phyloP scores from a whole-genome alignment of 345 rosid species.

The Populus ilicifolia region DNA sequence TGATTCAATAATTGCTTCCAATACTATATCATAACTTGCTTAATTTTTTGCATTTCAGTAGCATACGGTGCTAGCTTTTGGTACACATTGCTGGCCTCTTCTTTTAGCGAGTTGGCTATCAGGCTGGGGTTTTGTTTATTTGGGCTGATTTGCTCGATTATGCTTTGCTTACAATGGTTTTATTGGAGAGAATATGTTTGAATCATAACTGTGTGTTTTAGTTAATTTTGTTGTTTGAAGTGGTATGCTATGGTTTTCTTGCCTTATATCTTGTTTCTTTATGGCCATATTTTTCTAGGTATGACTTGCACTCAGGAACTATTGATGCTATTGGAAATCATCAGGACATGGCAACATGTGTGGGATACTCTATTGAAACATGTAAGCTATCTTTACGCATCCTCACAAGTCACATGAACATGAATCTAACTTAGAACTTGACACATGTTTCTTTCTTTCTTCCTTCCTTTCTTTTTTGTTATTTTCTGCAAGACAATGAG shows the following conservation, averaged over 20 bases:
- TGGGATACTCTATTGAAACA: conserved; percentile 54
- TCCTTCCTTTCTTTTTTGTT: not conserved
- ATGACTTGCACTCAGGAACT: conserved; percentile 54
- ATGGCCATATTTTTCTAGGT: conserved; percentile 39
- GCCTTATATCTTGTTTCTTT: conserved; percentile 3
- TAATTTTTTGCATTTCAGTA: not conserved
- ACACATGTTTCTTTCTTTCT: not conserved
- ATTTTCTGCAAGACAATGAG: not conserved
- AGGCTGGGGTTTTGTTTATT: not conserved
- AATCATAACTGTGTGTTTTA: not conserved
- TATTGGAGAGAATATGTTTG: not conserved
- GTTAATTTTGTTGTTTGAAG: not conserved
- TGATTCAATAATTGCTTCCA: not conserved
- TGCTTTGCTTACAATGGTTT: not conserved
- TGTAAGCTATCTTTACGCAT: conserved; percentile 37
- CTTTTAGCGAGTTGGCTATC: not conserved
- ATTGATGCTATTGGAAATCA: conserved; percentile 54
- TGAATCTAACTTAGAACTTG: not conserved
- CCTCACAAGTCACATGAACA: not conserved
- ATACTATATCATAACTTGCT: not conserved
- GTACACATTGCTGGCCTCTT: not conserved
- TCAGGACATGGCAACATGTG: conserved; percentile 62
- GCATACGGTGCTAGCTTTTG: not conserved
- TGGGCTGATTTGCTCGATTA: not conserved
- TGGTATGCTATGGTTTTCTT: not conserved